A percentile compares a stretch with the other conserved stretches of the same genome.
Conservation (phyloP, 164 flowering plant genomes). For the Warburgia ugandensis region DNA sequence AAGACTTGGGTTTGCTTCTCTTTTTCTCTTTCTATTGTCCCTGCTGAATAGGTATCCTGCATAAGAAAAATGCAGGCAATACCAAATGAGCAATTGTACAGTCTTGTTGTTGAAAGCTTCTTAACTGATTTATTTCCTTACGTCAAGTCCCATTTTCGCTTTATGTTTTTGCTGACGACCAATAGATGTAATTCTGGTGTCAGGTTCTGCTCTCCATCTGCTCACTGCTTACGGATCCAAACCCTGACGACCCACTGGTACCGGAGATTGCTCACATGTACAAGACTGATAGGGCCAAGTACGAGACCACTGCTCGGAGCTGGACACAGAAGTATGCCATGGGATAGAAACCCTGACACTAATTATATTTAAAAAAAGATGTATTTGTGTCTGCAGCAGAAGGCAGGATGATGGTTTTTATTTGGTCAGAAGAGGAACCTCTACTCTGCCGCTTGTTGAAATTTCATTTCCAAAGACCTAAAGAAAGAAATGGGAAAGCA, state of each 20-base stretch:
- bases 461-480: constrained; percentile 4
- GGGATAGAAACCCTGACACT: constrained; percentile 25
- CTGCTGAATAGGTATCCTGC: too few relatives aligned
- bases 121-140: too few relatives aligned
- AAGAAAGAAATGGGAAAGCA: neutral
- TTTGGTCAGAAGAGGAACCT: neutral
- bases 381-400: neutral
- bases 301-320: constrained; percentile 45
- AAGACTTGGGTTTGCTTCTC: too few relatives aligned
- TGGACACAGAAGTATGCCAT: constrained; percentile 65
- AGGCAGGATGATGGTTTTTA: neutral
- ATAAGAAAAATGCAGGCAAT: too few relatives aligned
- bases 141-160: too few relatives aligned
- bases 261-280: constrained; percentile 58
- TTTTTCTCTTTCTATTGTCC: too few relatives aligned
- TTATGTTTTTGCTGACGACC: too few relatives aligned
- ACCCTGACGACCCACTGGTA: constrained; percentile 50
- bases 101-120: too few relatives aligned
- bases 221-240: constrained; percentile 46
- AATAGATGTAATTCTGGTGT: neutral
- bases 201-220: constrained; percentile 50
- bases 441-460: neutral
- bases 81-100: too few relatives aligned
- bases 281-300: constrained; percentile 43
- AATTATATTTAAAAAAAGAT: neutral